Evolutionary conservation across 345 rosid species (phyloP).

Genomic region (Salix viminalis): DNA sequence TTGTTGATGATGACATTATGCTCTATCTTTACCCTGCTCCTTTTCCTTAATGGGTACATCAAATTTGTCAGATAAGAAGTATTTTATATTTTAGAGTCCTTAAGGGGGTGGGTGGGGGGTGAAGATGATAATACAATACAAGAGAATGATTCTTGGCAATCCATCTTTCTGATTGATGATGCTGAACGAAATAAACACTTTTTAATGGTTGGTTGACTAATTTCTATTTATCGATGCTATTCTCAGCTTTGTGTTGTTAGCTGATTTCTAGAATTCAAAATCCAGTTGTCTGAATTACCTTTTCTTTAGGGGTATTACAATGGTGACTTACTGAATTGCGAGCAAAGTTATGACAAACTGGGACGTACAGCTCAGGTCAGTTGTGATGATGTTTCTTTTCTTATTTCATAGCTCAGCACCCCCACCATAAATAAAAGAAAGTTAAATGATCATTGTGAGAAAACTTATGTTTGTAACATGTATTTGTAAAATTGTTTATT

Average conservation of each 20-base stretch:
- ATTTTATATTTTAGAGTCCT: too few species aligned
- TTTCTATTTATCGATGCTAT: not conserved
- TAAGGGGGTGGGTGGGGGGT: too few species aligned
- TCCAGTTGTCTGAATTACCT: not conserved
- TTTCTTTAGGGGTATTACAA: constrained; percentile 57
- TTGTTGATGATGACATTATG: not conserved
- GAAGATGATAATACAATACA: too few species aligned
- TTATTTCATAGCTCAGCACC: not conserved
- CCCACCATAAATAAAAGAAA: not conserved
- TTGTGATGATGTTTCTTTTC: not conserved
- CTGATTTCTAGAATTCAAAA: not conserved
- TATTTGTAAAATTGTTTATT: not conserved
- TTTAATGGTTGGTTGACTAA: not conserved
- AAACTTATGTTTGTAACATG: not conserved
- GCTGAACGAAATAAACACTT: too few species aligned
- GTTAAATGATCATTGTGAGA: not conserved
- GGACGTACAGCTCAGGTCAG: constrained; percentile 89
- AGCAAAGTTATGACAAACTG: constrained; percentile 73
- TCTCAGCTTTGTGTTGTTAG: not conserved
- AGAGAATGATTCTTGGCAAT: too few species aligned
- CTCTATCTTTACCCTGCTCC: not conserved
- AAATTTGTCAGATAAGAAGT: too few species aligned
- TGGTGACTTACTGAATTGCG: constrained; percentile 78
- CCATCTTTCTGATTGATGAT: too few species aligned
- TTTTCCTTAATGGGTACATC: too few species aligned